These are phyloP conservation scores for Lagenidium giganteum DNA, from an alignment of 352 stramenopile species.

Conservation along the genomic window DNA sequence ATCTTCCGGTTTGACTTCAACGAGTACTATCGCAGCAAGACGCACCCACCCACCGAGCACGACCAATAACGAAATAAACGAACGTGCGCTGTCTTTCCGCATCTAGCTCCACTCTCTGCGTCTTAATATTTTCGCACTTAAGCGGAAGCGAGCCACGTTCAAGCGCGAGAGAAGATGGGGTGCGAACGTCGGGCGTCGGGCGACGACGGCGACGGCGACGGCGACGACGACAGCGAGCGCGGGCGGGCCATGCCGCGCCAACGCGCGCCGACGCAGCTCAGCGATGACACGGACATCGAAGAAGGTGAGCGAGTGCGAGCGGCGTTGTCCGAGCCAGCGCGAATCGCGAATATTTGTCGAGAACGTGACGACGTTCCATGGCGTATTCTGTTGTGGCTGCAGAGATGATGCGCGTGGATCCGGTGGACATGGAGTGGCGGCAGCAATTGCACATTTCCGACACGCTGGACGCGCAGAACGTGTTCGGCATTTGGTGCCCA, in stretches of 20 bases:
- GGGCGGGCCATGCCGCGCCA: neutral
- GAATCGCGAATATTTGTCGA: neutral
- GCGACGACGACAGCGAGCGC: neutral
- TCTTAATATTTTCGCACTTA: too few species aligned
- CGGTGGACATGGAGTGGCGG: slow-evolving; percentile 65
- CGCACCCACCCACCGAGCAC: slow-evolving; percentile 24
- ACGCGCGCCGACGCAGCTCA: slow-evolving; percentile 3
- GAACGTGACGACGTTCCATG: neutral
- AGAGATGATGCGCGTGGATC: slow-evolving; percentile 84
- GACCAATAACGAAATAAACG: too few species aligned
- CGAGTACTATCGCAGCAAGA: slow-evolving; percentile 80
- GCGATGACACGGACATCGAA: slow-evolving; percentile 75
- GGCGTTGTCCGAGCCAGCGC: neutral
- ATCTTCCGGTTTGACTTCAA: slow-evolving; percentile 91
- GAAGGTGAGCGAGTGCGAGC: slow-evolving; percentile 33
- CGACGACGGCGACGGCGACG: neutral
- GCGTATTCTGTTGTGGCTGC: neutral
- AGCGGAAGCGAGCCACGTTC: too few species aligned
- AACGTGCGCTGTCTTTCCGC: too few species aligned
- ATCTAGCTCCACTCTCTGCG: too few species aligned
- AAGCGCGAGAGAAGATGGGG: too few species aligned
- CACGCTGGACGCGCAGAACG: slow-evolving; percentile 69
- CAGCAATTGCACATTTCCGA: slow-evolving; percentile 59
- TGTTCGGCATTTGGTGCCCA: slow-evolving; percentile 83
- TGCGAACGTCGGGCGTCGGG: too few species aligned